These are phyloP conservation scores for Penicillium coffeae DNA, from an alignment of 495 filamentous ascomycete genomes.

Conservation along the genomic window DNA sequence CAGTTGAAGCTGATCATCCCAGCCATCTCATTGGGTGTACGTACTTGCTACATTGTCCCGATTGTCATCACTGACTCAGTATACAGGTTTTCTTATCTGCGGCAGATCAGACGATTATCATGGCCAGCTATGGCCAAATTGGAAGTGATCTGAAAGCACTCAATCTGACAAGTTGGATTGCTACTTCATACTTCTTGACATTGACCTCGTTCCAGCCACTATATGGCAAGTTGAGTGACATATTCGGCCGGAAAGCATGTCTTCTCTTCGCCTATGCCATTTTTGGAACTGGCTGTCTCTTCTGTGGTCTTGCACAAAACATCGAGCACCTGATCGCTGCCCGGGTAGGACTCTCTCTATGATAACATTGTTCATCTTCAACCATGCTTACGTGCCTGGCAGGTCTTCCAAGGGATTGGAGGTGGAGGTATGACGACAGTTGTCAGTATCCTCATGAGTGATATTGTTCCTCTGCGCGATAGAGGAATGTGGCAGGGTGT, in stretches of 20 bases:
- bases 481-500: conserved; percentile 79
- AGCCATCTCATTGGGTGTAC: conserved; percentile 51
- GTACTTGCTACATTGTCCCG: conserved; percentile 7
- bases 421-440: conserved; percentile 85
- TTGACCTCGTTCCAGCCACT: conserved; percentile 75
- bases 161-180: conserved; percentile 81
- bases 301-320: conserved; percentile 66
- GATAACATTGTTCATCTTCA: no score
- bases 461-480: conserved; percentile 72
- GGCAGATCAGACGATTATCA: conserved; percentile 78
- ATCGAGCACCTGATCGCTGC: conserved; percentile 70
- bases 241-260: conserved; percentile 76
- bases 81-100: conserved; percentile 63
- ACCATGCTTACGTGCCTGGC: background rate
- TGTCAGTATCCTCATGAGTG: conserved; percentile 71
- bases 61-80: no score
- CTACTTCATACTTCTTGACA: conserved; percentile 73
- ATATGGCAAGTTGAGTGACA: conserved; percentile 75
- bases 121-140: conserved; percentile 75
- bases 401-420: conserved; percentile 67
- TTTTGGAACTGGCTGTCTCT: conserved; percentile 70
- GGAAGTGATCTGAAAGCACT: conserved; percentile 75
- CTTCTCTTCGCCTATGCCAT: conserved; percentile 69
- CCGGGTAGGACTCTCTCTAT: conserved; percentile 34
- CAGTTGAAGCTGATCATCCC: conserved; percentile 46